Conservation (phyloP, 352 stramenopile genomes). For the Phytophthora lateralis region DNA sequence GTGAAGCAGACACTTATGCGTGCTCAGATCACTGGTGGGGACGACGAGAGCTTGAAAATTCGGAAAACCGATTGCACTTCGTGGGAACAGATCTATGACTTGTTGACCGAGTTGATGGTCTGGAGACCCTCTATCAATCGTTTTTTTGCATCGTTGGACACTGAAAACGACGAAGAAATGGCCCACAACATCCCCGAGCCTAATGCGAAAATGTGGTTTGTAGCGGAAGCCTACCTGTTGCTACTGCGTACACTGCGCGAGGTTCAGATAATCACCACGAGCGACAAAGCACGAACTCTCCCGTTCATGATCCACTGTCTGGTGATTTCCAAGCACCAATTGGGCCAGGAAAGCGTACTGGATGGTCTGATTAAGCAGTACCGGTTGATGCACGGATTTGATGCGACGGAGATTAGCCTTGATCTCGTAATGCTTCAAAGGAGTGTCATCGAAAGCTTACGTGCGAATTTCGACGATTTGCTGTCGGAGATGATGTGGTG, state of each 20-base stretch:
- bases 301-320: constrained; percentile 16
- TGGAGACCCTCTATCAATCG: constrained; percentile 29
- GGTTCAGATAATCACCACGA: constrained; percentile 40
- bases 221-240: constrained; percentile 47
- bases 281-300: constrained; percentile 24
- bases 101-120: constrained; percentile 24
- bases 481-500: constrained; percentile 44
- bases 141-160: constrained; percentile 15
- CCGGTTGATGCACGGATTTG: constrained; percentile 10
- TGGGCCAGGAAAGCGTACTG: constrained; percentile 9
- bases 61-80: constrained; percentile 9
- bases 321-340: constrained; percentile 3
- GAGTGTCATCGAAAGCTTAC: constrained; percentile 1
- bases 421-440: constrained; percentile 15
- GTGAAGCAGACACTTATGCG: constrained; percentile 14
- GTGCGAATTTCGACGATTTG: constrained; percentile 22
- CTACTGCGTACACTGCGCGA: constrained; percentile 52
- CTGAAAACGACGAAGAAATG: not conserved
- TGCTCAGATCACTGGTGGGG: constrained; percentile 1
- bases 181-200: constrained; percentile 11
- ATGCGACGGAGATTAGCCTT: constrained; percentile 11
- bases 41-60: constrained; percentile 9
- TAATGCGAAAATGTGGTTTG: constrained; percentile 29
- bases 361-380: constrained; percentile 9
- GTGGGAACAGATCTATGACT: constrained; percentile 34